A percentile compares a stretch with the other conserved stretches of the same genome.
Conservation (phyloP, 139 green algal species). For the Bryopsis sp. region DNA sequence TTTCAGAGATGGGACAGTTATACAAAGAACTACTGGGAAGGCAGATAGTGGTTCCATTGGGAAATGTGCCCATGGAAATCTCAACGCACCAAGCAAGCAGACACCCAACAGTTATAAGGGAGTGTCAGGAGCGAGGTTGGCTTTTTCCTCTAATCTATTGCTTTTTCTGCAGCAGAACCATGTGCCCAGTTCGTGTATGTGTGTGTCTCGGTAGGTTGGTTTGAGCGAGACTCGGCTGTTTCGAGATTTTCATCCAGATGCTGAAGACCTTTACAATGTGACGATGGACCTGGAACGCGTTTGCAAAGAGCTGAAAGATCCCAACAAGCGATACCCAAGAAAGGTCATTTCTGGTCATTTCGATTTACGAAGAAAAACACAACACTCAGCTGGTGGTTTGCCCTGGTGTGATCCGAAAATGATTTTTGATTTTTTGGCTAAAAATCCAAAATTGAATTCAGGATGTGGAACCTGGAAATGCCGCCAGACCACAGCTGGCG, state of each 20-base stretch:
- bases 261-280: conserved; percentile 40
- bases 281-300: conserved; percentile 32
- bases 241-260: conserved; percentile 57
- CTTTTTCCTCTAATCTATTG: neutral
- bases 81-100: neutral
- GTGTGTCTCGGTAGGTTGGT: conserved; percentile 39
- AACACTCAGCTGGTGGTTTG: neutral
- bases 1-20: neutral
- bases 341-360: neutral
- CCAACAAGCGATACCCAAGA: conserved; percentile 19
- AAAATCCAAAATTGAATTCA: too few species aligned
- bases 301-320: conserved; percentile 28
- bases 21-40: neutral
- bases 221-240: conserved; percentile 45
- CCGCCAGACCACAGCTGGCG: conserved; percentile 40
- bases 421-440: too few species aligned
- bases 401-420: too few species aligned
- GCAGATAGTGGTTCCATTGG: neutral
- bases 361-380: neutral
- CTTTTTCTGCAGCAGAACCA: neutral
- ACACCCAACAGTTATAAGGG: neutral
- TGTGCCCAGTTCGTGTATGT: neutral
- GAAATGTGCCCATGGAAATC: neutral
- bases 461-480: conserved; percentile 36
- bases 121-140: neutral